phyloP scores from a whole-genome alignment of 2,329 filamentous ascomycete species.

The Stagonosporopsis tanaceti region DNA sequence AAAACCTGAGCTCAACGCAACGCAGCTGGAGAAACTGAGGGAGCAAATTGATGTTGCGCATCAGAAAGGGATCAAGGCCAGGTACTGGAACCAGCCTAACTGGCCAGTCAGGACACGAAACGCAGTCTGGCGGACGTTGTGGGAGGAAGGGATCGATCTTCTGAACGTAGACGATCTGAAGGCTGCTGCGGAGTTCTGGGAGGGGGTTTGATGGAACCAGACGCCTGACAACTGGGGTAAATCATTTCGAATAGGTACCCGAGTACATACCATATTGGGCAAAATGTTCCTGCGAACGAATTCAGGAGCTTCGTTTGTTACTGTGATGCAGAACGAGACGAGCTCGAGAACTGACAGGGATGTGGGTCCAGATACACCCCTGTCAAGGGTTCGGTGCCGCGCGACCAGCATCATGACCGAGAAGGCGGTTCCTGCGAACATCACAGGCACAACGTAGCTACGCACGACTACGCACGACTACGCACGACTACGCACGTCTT shows the following conservation, averaged over 20 bases:
- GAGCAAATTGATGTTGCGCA: constrained; percentile 63
- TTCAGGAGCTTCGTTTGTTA: neutral
- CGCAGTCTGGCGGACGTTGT: constrained; percentile 61
- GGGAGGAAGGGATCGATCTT: constrained; percentile 66
- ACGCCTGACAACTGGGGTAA: too few relatives aligned
- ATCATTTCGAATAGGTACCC: neutral
- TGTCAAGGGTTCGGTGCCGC: constrained; percentile 14
- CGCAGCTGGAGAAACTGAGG: constrained; percentile 60
- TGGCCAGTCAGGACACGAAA: constrained; percentile 63
- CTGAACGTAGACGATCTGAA: constrained; percentile 71
- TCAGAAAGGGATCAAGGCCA: constrained; percentile 63
- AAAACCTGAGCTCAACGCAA: constrained; percentile 50
- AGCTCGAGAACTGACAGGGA: constrained; percentile 5
- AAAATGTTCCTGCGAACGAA: neutral
- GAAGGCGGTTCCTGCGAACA: constrained; percentile 4
- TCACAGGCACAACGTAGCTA: constrained; percentile 3
- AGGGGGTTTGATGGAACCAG: constrained; percentile 22
- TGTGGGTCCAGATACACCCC: constrained; percentile 12
- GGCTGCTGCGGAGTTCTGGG: constrained; percentile 55
- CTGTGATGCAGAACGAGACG: neutral
- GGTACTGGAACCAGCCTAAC: constrained; percentile 70
- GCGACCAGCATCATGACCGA: constrained; percentile 16
- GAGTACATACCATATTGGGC: neutral
- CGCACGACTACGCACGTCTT: neutral
- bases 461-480: neutral